phyloP scores from a whole-genome alignment of 2,329 filamentous ascomycete species.

The Aspergillus chevalieri region DNA sequence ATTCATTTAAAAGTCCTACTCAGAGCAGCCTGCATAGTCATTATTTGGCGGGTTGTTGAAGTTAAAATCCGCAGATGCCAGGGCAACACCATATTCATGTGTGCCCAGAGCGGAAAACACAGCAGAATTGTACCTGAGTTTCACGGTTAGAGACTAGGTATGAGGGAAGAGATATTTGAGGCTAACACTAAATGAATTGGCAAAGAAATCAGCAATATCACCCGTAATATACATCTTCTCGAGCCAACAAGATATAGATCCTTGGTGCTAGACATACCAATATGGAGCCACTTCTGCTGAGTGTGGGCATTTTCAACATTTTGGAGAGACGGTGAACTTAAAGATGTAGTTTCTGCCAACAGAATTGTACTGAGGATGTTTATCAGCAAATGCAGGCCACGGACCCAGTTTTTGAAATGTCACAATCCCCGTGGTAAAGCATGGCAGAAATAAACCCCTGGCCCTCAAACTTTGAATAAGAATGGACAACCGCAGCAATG shows the following conservation, averaged over 20 bases:
- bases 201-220: slow-evolving; percentile 5
- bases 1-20: background rate
- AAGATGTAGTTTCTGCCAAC: slow-evolving; percentile 42
- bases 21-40: background rate
- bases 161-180: background rate
- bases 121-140: slow-evolving; percentile 4
- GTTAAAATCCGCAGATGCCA: background rate
- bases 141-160: background rate
- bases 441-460: background rate
- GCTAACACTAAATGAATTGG: slow-evolving; percentile 17
- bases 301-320: slow-evolving; percentile 47
- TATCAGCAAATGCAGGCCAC: slow-evolving; percentile 41
- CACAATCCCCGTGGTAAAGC: slow-evolving; percentile 6
- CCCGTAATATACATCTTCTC: slow-evolving; percentile 15
- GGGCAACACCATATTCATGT: background rate
- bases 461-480: background rate
- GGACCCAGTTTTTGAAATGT: slow-evolving; percentile 3
- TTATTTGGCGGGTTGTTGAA: background rate
- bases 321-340: slow-evolving; percentile 45
- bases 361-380: slow-evolving; percentile 44
- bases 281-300: slow-evolving; percentile 36
- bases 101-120: slow-evolving; percentile 1
- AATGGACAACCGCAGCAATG: background rate
- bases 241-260: slow-evolving; percentile 26
- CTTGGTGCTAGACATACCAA: slow-evolving; percentile 33